Evolutionary conservation across 1,284 basidiomycete genomes (phyloP).

Genomic region (Cerioporus squamosus): DNA sequence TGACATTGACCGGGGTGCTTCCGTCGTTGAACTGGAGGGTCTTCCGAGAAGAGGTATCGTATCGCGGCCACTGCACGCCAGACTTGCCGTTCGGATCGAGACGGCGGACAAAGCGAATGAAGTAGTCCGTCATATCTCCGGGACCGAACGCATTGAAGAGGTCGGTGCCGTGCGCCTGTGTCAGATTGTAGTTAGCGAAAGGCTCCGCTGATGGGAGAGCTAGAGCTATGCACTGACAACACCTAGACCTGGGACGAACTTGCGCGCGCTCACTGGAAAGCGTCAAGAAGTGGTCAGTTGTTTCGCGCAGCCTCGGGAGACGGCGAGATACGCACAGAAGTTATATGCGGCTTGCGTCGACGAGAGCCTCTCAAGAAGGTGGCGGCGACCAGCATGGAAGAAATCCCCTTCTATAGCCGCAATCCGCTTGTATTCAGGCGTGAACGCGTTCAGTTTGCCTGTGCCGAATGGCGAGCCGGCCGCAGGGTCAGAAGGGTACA

Average conservation of each 20-base stretch:
- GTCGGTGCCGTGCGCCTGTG: constrained; percentile 20
- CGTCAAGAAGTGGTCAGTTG: background rate
- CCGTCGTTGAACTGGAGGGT: constrained; percentile 18
- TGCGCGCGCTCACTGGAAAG: constrained; percentile 43
- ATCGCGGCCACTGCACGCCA: constrained; percentile 19
- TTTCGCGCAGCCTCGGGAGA: background rate
- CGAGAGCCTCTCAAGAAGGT: constrained; percentile 32
- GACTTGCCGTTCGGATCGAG: constrained; percentile 24
- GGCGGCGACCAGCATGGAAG: constrained; percentile 50
- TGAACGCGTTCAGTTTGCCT: constrained; percentile 43
- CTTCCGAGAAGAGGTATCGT: background rate
- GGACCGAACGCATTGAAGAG: constrained; percentile 15
- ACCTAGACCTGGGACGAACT: constrained; percentile 44
- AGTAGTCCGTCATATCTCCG: constrained; percentile 21
- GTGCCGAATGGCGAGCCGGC: constrained; percentile 58
- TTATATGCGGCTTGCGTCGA: constrained; percentile 51
- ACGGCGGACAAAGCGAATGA: constrained; percentile 24
- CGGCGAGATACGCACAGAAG: constrained; percentile 39
- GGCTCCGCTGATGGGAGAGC: background rate
- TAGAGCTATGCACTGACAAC: constrained; percentile 34
- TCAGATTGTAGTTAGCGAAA: background rate
- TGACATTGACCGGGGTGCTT: constrained; percentile 23
- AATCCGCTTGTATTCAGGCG: constrained; percentile 53
- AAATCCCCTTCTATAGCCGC: constrained; percentile 53
- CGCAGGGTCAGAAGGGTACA: constrained; percentile 47